Percentiles rank a stretch among this genome's conserved stretches.
Evolutionary conservation across 352 stramenopile species (phyloP).

Genomic region (Pythium folliculosum): DNA sequence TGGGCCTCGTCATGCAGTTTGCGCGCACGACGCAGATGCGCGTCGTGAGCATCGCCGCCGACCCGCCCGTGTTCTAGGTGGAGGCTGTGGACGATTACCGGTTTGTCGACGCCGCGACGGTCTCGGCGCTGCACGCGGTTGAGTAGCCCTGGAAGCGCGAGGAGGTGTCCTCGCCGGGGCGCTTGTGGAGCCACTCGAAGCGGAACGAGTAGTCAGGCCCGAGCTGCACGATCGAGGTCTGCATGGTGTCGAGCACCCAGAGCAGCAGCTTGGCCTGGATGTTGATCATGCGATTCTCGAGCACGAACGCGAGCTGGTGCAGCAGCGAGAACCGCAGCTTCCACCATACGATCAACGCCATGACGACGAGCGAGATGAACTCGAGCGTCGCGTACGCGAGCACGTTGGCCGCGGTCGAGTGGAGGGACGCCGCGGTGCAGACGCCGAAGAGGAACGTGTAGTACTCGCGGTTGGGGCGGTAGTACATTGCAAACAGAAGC

Average conservation of each 20-base stretch:
- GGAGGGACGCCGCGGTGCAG: neutral
- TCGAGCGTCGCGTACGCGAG: slow-evolving; percentile 18
- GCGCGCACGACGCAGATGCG: slow-evolving; percentile 14
- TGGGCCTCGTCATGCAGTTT: slow-evolving; percentile 14
- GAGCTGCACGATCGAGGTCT: slow-evolving; percentile 12
- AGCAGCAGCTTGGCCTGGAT: slow-evolving; percentile 22
- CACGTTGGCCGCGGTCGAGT: neutral
- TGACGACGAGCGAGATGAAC: slow-evolving; percentile 4
- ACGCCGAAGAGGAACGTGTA: slow-evolving; percentile 26
- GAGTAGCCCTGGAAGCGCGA: neutral
- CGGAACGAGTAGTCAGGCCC: slow-evolving; percentile 25
- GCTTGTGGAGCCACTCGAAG: slow-evolving; percentile 22
- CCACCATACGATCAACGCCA: slow-evolving; percentile 10
- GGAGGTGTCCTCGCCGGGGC: neutral
- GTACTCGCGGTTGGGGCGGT: slow-evolving; percentile 30
- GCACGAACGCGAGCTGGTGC: slow-evolving; percentile 23
- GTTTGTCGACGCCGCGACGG: too few species aligned
- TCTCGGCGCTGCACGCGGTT: neutral
- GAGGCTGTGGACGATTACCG: too few species aligned
- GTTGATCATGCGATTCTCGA: slow-evolving; percentile 2
- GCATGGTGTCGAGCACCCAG: slow-evolving; percentile 13
- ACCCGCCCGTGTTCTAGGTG: slow-evolving; percentile 13
- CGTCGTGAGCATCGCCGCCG: slow-evolving; percentile 12
- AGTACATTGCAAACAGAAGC: slow-evolving; percentile 26
- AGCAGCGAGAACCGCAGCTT: slow-evolving; percentile 15